These are phyloP conservation scores for Chytriomyces hyalinus DNA, from an alignment of 192 early-diverging fungal genomes.

Conservation along the genomic window DNA sequence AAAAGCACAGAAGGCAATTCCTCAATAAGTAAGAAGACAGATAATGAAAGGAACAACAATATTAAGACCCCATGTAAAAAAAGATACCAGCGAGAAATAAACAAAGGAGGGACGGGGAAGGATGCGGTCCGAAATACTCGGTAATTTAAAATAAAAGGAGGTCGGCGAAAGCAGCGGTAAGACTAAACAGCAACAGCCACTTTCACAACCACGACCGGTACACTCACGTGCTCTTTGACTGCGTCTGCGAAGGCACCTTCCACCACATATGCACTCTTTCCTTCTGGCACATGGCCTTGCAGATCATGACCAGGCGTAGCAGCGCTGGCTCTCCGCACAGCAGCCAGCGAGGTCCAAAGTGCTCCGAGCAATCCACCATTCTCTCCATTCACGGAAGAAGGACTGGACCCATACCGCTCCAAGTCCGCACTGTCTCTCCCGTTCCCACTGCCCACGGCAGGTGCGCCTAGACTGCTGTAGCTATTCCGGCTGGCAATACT, in stretches of 20 bases:
- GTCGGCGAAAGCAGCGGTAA: too few species aligned
- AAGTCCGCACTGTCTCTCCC: neutral
- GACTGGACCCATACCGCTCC: neutral
- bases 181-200: neutral
- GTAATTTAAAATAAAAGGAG: too few species aligned
- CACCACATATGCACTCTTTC: slow-evolving; percentile 21
- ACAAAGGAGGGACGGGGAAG: too few species aligned
- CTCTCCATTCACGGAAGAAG: neutral
- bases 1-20: too few species aligned
- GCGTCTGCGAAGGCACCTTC: slow-evolving; percentile 11
- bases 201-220: slow-evolving; percentile 18
- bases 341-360: neutral
- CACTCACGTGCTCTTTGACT: slow-evolving; percentile 14
- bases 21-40: too few species aligned
- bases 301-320: neutral
- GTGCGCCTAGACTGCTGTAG: neutral
- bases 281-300: neutral
- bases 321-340: neutral
- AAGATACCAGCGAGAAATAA: too few species aligned
- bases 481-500: neutral
- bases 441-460: too few species aligned
- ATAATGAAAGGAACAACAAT: too few species aligned
- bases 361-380: neutral
- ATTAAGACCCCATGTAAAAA: too few species aligned
- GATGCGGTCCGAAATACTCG: too few species aligned